These are phyloP conservation scores for Alopecurus myosuroides DNA, from an alignment of 176 grass and related monocot genomes.

Conservation along the genomic window DNA sequence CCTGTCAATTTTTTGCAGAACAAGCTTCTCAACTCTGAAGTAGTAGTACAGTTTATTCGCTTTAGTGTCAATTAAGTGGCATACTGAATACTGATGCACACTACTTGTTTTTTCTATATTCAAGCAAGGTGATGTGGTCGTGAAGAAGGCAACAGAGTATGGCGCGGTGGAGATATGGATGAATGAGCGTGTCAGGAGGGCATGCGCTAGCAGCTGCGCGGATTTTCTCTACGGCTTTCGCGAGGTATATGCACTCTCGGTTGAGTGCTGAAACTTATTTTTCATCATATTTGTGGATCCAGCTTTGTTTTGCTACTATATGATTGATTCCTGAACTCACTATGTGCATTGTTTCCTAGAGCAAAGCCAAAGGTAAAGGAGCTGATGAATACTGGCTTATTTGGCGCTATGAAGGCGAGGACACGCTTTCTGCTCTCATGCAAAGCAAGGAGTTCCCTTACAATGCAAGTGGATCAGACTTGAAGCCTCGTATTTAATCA, in stretches of 20 bases:
- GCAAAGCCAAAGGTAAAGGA: slow-evolving; percentile 78
- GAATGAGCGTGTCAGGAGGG: slow-evolving; percentile 86
- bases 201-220: slow-evolving; percentile 77
- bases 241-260: slow-evolving; percentile 50
- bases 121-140: slow-evolving; percentile 82
- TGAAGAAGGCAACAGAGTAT: slow-evolving; percentile 99
- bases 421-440: slow-evolving; percentile 81
- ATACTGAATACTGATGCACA: not conserved
- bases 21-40: slow-evolving; percentile 8
- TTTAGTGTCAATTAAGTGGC: not conserved
- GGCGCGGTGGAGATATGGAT: slow-evolving; percentile 98
- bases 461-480: slow-evolving; percentile 67
- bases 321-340: not conserved
- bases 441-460: slow-evolving; percentile 98
- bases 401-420: slow-evolving; percentile 89
- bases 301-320: not conserved
- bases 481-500: not conserved
- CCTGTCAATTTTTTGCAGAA: not conserved
- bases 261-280: not conserved
- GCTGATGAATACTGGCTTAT: slow-evolving; percentile 81
- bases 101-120: slow-evolving; percentile 21
- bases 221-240: slow-evolving; percentile 95
- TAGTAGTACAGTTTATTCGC: not conserved
- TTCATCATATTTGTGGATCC: not conserved
- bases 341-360: slow-evolving; percentile 38